These are phyloP conservation scores for Hanseniaspora nectarophila DNA, from an alignment of 805 yeast genomes.

Conservation along the genomic window DNA sequence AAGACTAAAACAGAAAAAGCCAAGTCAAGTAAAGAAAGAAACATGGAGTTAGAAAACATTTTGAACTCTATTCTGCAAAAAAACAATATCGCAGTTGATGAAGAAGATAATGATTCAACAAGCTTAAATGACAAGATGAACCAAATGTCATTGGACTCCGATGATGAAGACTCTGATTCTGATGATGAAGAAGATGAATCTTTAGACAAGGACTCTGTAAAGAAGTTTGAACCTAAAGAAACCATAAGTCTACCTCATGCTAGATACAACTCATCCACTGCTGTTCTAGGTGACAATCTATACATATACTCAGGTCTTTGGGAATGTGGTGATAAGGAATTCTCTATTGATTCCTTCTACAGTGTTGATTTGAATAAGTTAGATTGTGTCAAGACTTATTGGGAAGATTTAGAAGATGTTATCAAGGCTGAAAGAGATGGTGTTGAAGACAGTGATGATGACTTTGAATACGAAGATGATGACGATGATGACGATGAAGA, in stretches of 20 bases:
- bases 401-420: constrained; percentile 69
- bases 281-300: constrained; percentile 72
- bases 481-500: constrained; percentile 61
- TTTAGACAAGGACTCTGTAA: constrained; percentile 36
- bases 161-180: constrained; percentile 16
- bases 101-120: constrained; percentile 10
- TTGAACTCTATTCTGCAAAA: constrained; percentile 61
- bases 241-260: constrained; percentile 55
- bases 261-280: constrained; percentile 73
- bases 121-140: constrained; percentile 28
- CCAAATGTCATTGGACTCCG: constrained; percentile 31
- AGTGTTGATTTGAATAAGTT: constrained; percentile 72
- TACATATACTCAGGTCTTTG: constrained; percentile 84
- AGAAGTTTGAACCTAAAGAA: constrained; percentile 39
- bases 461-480: constrained; percentile 53
- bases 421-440: constrained; percentile 41
- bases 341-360: constrained; percentile 71
- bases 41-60: constrained; percentile 71
- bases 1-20: constrained; percentile 3
- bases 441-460: constrained; percentile 49
- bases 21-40: constrained; percentile 35
- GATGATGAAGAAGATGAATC: constrained; percentile 28
- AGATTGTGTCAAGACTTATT: constrained; percentile 75
- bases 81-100: constrained; percentile 40
- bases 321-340: constrained; percentile 82